These are phyloP conservation scores for Talaromyces ruber DNA, from an alignment of 495 filamentous ascomycete genomes.

Conservation along the genomic window DNA sequence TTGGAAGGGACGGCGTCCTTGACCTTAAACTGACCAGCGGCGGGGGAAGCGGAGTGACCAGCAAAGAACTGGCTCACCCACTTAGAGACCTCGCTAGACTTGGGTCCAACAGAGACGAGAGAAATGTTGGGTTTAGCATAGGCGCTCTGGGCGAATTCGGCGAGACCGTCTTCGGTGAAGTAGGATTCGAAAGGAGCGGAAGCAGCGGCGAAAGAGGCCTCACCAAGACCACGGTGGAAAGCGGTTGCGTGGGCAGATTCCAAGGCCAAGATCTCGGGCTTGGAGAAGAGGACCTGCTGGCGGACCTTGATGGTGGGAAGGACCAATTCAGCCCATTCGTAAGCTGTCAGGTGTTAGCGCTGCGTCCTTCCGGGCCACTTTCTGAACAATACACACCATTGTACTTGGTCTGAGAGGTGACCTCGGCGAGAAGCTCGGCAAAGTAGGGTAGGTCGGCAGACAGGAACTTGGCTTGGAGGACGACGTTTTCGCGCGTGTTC, in stretches of 20 bases:
- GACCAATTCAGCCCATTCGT: constrained; percentile 85
- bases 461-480: constrained; percentile 89
- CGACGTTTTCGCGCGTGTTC: constrained; percentile 86
- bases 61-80: constrained; percentile 91
- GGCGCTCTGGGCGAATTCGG: constrained; percentile 61
- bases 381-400: constrained; percentile 48
- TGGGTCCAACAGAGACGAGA: constrained; percentile 80
- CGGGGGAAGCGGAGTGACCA: constrained; percentile 29
- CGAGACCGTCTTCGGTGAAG: constrained; percentile 60
- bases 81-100: constrained; percentile 66
- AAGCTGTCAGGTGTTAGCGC: constrained; percentile 42
- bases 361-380: neutral
- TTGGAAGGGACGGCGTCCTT: constrained; percentile 49
- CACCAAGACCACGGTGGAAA: constrained; percentile 90
- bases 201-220: constrained; percentile 59
- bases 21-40: constrained; percentile 28
- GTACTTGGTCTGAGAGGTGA: constrained; percentile 79
- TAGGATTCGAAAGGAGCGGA: constrained; percentile 66
- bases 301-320: constrained; percentile 59
- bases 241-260: constrained; percentile 81
- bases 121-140: constrained; percentile 87
- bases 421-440: constrained; percentile 87
- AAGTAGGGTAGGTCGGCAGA: constrained; percentile 96
- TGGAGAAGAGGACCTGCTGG: constrained; percentile 57
- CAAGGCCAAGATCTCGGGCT: constrained; percentile 63